These are phyloP conservation scores for Ogataea methylovora DNA, from an alignment of 805 yeast genomes.

Conservation along the genomic window DNA sequence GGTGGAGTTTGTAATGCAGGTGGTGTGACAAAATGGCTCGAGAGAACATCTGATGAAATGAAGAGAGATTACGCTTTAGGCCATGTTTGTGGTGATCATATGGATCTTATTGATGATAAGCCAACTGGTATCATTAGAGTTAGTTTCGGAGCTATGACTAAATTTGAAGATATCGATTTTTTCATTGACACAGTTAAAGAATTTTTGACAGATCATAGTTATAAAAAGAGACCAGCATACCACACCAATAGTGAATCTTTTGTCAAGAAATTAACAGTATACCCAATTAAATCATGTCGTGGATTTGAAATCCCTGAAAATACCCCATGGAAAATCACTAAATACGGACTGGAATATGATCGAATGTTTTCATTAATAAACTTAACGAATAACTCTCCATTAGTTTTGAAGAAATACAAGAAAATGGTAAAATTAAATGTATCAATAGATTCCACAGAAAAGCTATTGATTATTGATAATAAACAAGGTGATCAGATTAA, in stretches of 20 bases:
- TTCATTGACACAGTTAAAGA: constrained; percentile 20
- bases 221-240: background rate
- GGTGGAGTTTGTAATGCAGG: constrained; percentile 40
- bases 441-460: constrained; percentile 9
- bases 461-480: constrained; percentile 8
- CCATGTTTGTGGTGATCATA: constrained; percentile 35
- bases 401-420: constrained; percentile 26
- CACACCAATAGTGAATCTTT: constrained; percentile 2
- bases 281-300: constrained; percentile 38
- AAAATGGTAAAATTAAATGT: constrained; percentile 30
- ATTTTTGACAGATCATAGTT: constrained; percentile 7
- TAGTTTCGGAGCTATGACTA: constrained; percentile 34
- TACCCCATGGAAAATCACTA: constrained; percentile 20
- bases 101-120: constrained; percentile 28
- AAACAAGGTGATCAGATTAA: constrained; percentile 1
- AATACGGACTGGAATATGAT: constrained; percentile 31
- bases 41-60: constrained; percentile 21
- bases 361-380: constrained; percentile 31
- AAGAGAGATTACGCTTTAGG: constrained; percentile 23
- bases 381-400: constrained; percentile 15
- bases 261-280: constrained; percentile 22
- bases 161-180: constrained; percentile 24
- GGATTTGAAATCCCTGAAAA: constrained; percentile 21
- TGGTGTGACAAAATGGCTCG: constrained; percentile 22
- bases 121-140: constrained; percentile 35